Conservation (phyloP, 345 rosid genomes). For the Bruguiera sexangula region DNA sequence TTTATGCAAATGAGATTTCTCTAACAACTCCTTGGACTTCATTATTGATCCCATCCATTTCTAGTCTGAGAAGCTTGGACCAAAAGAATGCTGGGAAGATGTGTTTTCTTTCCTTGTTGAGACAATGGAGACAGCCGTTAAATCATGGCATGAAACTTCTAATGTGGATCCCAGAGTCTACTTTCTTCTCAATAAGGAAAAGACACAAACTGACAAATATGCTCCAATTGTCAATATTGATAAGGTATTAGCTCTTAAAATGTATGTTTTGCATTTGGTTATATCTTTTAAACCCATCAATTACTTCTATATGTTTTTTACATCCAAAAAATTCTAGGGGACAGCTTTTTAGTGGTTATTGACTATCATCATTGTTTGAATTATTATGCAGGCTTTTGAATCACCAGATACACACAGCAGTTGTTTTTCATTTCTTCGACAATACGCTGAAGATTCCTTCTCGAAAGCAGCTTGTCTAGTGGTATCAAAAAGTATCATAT, state of each 20-base stretch:
- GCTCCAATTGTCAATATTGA: slow-evolving; percentile 86
- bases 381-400: slow-evolving; percentile 77
- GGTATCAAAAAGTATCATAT: slow-evolving; percentile 70
- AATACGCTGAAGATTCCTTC: slow-evolving; percentile 78
- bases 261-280: not conserved
- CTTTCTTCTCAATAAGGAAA: slow-evolving; percentile 78
- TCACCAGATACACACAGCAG: slow-evolving; percentile 81
- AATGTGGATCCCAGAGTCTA: slow-evolving; percentile 74
- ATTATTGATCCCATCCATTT: slow-evolving; percentile 16
- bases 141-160: slow-evolving; percentile 77
- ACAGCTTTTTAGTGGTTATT: not conserved
- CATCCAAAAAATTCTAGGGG: too few species aligned
- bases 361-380: slow-evolving; percentile 12
- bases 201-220: slow-evolving; percentile 67
- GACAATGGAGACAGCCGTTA: slow-evolving; percentile 79
- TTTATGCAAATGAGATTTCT: too few species aligned
- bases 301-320: too few species aligned
- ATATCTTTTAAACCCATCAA: not conserved
- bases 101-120: slow-evolving; percentile 63
- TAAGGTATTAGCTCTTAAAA: slow-evolving; percentile 46
- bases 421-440: slow-evolving; percentile 84
- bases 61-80: slow-evolving; percentile 63
- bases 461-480: slow-evolving; percentile 88
- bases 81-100: slow-evolving; percentile 59
- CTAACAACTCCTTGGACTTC: not conserved